Conservation (phyloP, 2,329 filamentous ascomycete species). For the Paecilomyces dactylethromorphus region DNA sequence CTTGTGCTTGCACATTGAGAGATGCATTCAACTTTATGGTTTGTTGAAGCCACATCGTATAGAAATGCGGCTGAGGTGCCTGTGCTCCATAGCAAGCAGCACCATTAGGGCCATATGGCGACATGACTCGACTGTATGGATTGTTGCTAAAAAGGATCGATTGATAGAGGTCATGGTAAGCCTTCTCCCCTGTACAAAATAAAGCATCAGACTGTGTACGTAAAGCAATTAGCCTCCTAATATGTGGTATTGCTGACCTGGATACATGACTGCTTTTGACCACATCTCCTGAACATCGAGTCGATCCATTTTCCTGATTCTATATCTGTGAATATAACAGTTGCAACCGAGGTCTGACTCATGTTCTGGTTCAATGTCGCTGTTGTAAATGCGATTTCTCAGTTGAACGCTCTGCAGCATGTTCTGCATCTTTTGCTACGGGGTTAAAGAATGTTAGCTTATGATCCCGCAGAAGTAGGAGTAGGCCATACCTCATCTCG, state of each 20-base stretch:
- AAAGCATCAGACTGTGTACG: constrained; percentile 3
- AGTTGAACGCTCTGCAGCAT: constrained; percentile 34
- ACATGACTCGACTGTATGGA: background rate
- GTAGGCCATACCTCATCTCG: constrained; percentile 27
- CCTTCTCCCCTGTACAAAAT: background rate
- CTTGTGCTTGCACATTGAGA: background rate
- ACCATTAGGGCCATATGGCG: background rate
- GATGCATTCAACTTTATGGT: background rate
- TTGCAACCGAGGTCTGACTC: constrained; percentile 33
- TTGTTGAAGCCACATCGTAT: background rate
- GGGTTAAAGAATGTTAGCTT: background rate
- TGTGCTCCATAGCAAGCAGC: background rate
- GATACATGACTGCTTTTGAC: constrained; percentile 43
- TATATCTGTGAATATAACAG: constrained; percentile 37
- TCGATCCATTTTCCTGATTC: constrained; percentile 28
- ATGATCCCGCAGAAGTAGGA: background rate
- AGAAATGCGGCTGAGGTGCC: background rate
- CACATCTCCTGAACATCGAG: constrained; percentile 35
- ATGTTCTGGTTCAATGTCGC: constrained; percentile 43
- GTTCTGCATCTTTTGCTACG: constrained; percentile 40
- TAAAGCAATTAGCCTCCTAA: constrained; percentile 7
- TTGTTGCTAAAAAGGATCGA: background rate
- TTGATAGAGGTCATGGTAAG: background rate
- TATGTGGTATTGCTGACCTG: constrained; percentile 32
- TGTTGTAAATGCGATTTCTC: constrained; percentile 37